These are phyloP conservation scores for Juncus effusus DNA, from an alignment of 176 grass and related monocot genomes.

Conservation along the genomic window DNA sequence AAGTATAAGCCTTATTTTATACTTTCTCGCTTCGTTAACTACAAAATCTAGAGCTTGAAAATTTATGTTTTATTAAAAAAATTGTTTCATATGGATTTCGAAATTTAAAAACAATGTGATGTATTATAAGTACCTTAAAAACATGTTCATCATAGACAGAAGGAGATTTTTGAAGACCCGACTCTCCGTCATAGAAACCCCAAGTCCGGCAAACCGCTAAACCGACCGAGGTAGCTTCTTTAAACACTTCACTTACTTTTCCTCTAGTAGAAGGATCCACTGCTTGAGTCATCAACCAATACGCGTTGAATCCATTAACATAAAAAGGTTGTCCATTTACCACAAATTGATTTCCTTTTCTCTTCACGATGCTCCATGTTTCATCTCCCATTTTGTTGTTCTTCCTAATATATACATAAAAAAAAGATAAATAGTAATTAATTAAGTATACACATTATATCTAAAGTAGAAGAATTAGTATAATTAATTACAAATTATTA, in stretches of 20 bases:
- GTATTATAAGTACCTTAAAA: slow-evolving; percentile 43
- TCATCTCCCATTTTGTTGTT: neutral
- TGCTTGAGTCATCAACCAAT: slow-evolving; percentile 70
- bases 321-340: slow-evolving; percentile 47
- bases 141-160: slow-evolving; percentile 60
- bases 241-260: slow-evolving; percentile 60
- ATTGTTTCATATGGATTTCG: neutral
- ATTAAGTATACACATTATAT: no score
- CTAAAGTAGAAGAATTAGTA: neutral
- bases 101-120: neutral
- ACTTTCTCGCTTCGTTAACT: slow-evolving; percentile 58
- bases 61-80: neutral
- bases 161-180: slow-evolving; percentile 66
- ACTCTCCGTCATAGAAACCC: slow-evolving; percentile 65
- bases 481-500: slow-evolving; percentile 5
- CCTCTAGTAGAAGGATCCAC: slow-evolving; percentile 48
- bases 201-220: slow-evolving; percentile 63
- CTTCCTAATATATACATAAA: slow-evolving; percentile 13
- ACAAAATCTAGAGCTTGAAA: slow-evolving; percentile 74
- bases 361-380: slow-evolving; percentile 47
- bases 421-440: no score
- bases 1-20: slow-evolving; percentile 52
- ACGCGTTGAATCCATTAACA: slow-evolving; percentile 71
- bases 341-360: slow-evolving; percentile 47
- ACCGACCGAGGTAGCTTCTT: slow-evolving; percentile 43